Percentiles rank a stretch among this genome's conserved stretches.
Evolutionary conservation across 2,329 filamentous ascomycete species (phyloP).

Genomic region (Paecilomyces niveus): DNA sequence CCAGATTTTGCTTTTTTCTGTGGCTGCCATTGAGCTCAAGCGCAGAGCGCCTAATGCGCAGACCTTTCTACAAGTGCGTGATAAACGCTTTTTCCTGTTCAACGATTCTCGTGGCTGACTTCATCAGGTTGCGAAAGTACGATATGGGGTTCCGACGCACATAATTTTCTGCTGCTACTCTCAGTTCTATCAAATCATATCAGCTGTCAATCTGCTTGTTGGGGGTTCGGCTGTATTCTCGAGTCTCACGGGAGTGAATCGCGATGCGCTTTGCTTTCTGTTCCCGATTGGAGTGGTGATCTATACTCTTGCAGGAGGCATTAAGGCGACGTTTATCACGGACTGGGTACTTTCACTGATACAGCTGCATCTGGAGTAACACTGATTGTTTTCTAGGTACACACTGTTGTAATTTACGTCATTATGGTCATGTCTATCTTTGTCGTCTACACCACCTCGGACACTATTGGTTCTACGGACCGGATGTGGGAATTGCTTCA

Average conservation of each 20-base stretch:
- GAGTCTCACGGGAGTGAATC: conserved; percentile 35
- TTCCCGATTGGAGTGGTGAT: conserved; percentile 33
- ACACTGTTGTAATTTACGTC: neutral
- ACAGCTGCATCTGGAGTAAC: neutral
- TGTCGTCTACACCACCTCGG: neutral
- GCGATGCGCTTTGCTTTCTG: conserved; percentile 1
- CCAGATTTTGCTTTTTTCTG: neutral
- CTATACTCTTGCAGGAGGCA: neutral
- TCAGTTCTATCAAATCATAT: conserved; percentile 1
- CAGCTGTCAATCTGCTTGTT: neutral
- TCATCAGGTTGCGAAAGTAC: neutral
- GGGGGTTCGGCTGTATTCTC: conserved; percentile 7
- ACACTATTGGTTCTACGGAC: conserved; percentile 12
- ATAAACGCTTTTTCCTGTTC: neutral
- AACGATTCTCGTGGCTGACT: neutral
- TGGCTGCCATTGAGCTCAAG: conserved; percentile 1
- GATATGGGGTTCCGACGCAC: conserved; percentile 2
- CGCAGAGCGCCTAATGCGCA: conserved; percentile 4
- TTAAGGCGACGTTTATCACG: neutral
- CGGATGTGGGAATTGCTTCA: conserved; percentile 18
- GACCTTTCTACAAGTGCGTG: conserved; percentile 1
- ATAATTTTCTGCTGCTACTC: conserved; percentile 1
- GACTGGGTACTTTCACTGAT: neutral
- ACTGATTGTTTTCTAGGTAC: neutral
- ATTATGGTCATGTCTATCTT: neutral